A percentile compares a stretch with the other conserved stretches of the same genome.
Evolutionary conservation across 257 asterid species (phyloP).

Genomic region (Lycium ferocissimum): DNA sequence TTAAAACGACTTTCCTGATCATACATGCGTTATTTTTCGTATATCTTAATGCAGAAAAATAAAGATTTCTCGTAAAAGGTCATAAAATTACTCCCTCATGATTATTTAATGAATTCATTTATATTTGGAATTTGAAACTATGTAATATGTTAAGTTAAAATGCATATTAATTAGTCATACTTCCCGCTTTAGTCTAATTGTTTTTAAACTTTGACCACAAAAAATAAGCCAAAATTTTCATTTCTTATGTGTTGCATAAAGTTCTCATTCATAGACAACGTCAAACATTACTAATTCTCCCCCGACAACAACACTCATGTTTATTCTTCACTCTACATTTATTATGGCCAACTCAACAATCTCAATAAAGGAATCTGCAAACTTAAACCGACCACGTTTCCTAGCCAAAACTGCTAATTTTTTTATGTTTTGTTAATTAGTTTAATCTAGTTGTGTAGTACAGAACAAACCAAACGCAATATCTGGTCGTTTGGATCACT

Average conservation of each 20-base stretch:
- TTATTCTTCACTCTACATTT: background rate
- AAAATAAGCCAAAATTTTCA: background rate
- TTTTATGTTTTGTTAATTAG: background rate
- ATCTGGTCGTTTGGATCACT: background rate
- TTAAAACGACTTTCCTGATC: no score
- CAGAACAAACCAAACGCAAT: background rate
- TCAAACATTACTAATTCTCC: background rate
- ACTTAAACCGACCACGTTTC: background rate
- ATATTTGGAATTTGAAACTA: no score
- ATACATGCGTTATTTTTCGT: no score
- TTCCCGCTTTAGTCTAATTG: background rate
- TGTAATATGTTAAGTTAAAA: no score
- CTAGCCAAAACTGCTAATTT: background rate
- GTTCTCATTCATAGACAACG: no score
- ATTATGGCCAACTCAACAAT: background rate
- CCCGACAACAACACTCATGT: background rate
- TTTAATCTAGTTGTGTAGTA: background rate
- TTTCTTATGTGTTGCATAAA: background rate
- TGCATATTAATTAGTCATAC: no score
- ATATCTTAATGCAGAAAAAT: no score
- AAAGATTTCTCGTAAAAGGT: no score
- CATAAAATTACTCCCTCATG: no score
- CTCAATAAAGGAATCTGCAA: background rate
- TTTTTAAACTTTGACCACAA: background rate
- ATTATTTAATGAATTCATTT: no score